Percentiles rank a stretch among this genome's conserved stretches.
These are phyloP conservation scores for Durotheca rogersii DNA, from an alignment of 495 filamentous ascomycete species.

Conservation along the genomic window DNA sequence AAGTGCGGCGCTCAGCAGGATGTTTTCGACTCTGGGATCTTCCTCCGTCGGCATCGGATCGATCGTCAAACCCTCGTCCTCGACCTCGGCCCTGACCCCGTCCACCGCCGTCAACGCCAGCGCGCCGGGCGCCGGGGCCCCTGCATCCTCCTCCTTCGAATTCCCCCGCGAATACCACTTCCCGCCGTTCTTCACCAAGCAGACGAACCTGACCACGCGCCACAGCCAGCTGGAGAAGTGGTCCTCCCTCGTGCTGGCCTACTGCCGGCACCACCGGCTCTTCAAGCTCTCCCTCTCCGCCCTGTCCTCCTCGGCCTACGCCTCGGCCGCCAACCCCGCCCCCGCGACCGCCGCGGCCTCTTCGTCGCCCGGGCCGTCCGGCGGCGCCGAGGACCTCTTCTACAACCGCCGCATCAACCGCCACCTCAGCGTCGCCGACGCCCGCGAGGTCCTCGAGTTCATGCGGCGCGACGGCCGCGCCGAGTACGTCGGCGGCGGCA, in stretches of 20 bases:
- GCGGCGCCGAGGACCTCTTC: constrained; percentile 48
- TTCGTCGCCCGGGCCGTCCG: constrained; percentile 39
- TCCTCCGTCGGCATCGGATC: not conserved
- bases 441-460: constrained; percentile 67
- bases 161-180: constrained; percentile 61
- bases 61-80: too few relatives aligned
- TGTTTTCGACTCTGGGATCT: not conserved
- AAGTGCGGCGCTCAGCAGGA: too few relatives aligned
- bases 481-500: constrained; percentile 63
- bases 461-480: constrained; percentile 68
- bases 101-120: constrained; percentile 5
- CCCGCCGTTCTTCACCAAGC: constrained; percentile 76
- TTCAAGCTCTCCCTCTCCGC: constrained; percentile 63
- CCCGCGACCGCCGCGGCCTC: constrained; percentile 55
- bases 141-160: constrained; percentile 30
- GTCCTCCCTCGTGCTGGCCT: constrained; percentile 79
- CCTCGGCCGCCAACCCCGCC: constrained; percentile 42
- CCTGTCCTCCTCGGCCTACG: constrained; percentile 38
- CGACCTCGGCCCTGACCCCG: not conserved
- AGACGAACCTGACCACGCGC: constrained; percentile 74
- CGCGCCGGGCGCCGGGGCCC: constrained; percentile 1
- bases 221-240: constrained; percentile 79
- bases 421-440: constrained; percentile 61
- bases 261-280: constrained; percentile 73
- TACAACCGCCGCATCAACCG: constrained; percentile 53